phyloP scores from a whole-genome alignment of 2,329 filamentous ascomycete genomes.

The Aspergillus carbonarius region DNA sequence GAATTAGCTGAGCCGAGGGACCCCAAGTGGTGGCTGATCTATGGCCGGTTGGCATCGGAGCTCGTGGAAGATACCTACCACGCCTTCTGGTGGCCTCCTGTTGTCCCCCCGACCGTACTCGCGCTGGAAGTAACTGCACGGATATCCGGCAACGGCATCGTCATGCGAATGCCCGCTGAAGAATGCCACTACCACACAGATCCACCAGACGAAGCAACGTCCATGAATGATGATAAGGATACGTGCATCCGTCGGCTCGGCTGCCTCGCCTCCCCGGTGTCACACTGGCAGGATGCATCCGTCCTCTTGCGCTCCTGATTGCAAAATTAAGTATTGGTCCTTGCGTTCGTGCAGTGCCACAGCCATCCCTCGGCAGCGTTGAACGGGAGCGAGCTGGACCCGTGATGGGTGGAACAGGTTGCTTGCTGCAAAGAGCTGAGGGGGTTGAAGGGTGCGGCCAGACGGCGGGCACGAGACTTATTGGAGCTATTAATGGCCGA shows the following conservation, averaged over 20 bases:
- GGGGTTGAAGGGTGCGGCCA: background rate
- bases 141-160: background rate
- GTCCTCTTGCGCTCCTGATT: background rate
- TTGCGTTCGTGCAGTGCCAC: constrained; percentile 25
- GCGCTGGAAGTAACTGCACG: background rate
- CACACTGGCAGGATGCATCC: constrained; percentile 1
- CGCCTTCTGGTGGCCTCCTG: background rate
- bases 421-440: background rate
- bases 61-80: background rate
- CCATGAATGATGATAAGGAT: background rate
- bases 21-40: background rate
- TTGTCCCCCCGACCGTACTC: background rate
- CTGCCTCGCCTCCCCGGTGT: constrained; percentile 12
- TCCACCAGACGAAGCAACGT: background rate
- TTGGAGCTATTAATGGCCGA: background rate
- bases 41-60: background rate
- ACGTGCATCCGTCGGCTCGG: constrained; percentile 20
- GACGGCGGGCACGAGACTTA: background rate
- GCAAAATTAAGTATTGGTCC: constrained; percentile 28
- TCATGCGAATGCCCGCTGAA: background rate
- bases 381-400: constrained; percentile 18
- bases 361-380: constrained; percentile 26
- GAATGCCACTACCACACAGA: constrained; percentile 4
- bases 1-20: background rate
- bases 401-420: background rate